Percentiles rank a stretch among this genome's conserved stretches.
Evolutionary conservation across 768 basidiomycete species (phyloP).

Genomic region (Dioszegia hungarica): DNA sequence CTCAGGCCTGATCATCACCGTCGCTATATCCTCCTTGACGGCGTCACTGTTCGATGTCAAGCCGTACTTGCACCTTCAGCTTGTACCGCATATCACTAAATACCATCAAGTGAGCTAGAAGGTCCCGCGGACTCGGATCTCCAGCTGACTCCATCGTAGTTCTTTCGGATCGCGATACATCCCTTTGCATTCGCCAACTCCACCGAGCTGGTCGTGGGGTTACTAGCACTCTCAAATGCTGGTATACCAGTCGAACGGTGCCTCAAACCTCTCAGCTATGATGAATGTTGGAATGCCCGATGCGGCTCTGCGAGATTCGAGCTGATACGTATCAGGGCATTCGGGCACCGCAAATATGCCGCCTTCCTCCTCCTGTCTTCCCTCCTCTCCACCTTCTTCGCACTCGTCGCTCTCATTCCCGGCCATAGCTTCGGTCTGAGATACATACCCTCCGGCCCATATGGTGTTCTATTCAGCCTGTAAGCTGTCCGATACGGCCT

Average conservation of each 20-base stretch:
- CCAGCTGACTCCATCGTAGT: too few species aligned
- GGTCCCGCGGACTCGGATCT: too few species aligned
- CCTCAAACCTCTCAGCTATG: too few species aligned
- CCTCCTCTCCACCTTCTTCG: conserved; percentile 59
- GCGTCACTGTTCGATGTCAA: conserved; percentile 79
- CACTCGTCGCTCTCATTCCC: conserved; percentile 63
- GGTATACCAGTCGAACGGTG: conserved; percentile 67
- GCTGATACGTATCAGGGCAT: conserved; percentile 52
- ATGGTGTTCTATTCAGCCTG: conserved; percentile 62
- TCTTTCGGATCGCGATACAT: conserved; percentile 74
- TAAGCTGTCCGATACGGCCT: conserved; percentile 16
- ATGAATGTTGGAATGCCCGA: background rate
- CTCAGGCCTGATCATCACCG: conserved; percentile 69
- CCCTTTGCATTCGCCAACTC: conserved; percentile 76
- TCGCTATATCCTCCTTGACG: conserved; percentile 66
- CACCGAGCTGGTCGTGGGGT: conserved; percentile 73
- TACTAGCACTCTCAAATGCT: conserved; percentile 67
- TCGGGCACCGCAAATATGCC: conserved; percentile 81
- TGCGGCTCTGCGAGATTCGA: background rate
- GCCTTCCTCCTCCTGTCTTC: conserved; percentile 53
- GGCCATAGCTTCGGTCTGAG: conserved; percentile 68
- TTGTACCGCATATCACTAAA: conserved; percentile 82
- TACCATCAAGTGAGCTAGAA: conserved; percentile 68
- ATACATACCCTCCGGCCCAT: conserved; percentile 68
- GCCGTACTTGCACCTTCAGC: conserved; percentile 82